Evolutionary conservation across 2,329 filamentous ascomycete genomes (phyloP).

Genomic region (Fusarium xyrophilum): DNA sequence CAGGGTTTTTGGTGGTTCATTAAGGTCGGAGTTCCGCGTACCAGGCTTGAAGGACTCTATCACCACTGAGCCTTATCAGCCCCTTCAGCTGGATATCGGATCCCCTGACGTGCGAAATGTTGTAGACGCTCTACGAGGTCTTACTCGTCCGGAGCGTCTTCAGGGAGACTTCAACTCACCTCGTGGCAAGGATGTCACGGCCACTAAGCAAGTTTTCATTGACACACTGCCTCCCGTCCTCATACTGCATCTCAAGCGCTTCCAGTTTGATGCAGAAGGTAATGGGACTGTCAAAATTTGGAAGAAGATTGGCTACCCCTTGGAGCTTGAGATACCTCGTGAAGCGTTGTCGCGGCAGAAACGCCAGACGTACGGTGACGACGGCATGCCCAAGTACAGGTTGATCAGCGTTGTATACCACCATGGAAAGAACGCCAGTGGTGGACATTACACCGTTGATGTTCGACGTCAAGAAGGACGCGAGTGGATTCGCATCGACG

Average conservation of each 20-base stretch:
- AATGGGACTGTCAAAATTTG: constrained; percentile 92
- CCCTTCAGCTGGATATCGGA: constrained; percentile 92
- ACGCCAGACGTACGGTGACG: constrained; percentile 67
- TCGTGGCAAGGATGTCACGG: constrained; percentile 76
- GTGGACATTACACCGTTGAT: constrained; percentile 98
- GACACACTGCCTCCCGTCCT: constrained; percentile 89
- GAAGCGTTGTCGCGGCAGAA: constrained; percentile 84
- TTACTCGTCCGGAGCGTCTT: constrained; percentile 84
- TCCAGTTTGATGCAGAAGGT: constrained; percentile 88
- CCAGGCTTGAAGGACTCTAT: constrained; percentile 89
- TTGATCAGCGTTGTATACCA: constrained; percentile 94
- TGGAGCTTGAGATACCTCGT: constrained; percentile 91
- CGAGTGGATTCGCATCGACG: constrained; percentile 96
- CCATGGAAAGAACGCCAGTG: constrained; percentile 94
- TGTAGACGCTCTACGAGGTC: constrained; percentile 82
- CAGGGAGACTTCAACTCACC: constrained; percentile 84
- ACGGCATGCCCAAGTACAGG: constrained; percentile 80
- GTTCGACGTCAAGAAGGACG: constrained; percentile 91
- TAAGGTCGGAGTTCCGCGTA: constrained; percentile 87
- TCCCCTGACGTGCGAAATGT: constrained; percentile 88
- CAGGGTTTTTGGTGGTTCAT: constrained; percentile 91
- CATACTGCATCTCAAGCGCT: constrained; percentile 94
- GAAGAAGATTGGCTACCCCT: constrained; percentile 95
- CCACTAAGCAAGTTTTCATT: constrained; percentile 94
- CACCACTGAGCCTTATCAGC: constrained; percentile 91